These are phyloP conservation scores for Candida bentonensis DNA, from an alignment of 805 yeast genomes.

Conservation along the genomic window DNA sequence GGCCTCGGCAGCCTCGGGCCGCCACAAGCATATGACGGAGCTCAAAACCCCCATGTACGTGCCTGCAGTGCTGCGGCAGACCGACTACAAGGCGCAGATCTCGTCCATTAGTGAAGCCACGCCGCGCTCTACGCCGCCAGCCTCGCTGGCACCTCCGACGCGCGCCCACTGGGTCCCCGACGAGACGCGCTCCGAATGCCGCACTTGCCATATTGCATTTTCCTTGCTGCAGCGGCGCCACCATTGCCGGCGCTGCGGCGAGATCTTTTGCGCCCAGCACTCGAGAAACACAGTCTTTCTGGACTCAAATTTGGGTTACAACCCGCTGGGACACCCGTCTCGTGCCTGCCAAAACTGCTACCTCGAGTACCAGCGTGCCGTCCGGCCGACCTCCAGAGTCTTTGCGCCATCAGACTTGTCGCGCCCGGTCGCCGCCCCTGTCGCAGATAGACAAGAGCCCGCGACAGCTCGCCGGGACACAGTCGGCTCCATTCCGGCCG, in stretches of 20 bases:
- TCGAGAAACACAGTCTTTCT: constrained; percentile 39
- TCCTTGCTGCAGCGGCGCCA: constrained; percentile 69
- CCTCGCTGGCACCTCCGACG: constrained; percentile 17
- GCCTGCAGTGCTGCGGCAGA: constrained; percentile 72
- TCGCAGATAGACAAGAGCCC: constrained; percentile 4
- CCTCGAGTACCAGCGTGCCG: constrained; percentile 40
- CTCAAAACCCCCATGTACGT: constrained; percentile 78
- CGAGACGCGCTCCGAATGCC: constrained; percentile 46
- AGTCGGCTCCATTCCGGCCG: constrained; percentile 49
- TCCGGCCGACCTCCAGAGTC: constrained; percentile 19
- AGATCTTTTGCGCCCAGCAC: constrained; percentile 61
- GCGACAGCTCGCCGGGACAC: constrained; percentile 14
- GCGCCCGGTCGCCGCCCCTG: constrained; percentile 4
- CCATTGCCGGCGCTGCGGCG: constrained; percentile 80
- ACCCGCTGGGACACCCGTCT: constrained; percentile 50
- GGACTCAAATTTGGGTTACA: constrained; percentile 37
- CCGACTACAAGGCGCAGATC: constrained; percentile 16
- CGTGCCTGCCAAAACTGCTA: constrained; percentile 62
- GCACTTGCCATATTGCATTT: constrained; percentile 52
- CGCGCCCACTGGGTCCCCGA: constrained; percentile 44
- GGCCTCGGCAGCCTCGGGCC: constrained; percentile 8
- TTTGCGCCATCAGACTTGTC: constrained; percentile 11
- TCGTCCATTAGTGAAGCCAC: constrained; percentile 11
- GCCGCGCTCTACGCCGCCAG: constrained; percentile 5
- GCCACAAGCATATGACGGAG: constrained; percentile 56